Base-by-base conservation (phyloP, 441 rosid genomes). In the Arabidopsis hybrid region DNA sequence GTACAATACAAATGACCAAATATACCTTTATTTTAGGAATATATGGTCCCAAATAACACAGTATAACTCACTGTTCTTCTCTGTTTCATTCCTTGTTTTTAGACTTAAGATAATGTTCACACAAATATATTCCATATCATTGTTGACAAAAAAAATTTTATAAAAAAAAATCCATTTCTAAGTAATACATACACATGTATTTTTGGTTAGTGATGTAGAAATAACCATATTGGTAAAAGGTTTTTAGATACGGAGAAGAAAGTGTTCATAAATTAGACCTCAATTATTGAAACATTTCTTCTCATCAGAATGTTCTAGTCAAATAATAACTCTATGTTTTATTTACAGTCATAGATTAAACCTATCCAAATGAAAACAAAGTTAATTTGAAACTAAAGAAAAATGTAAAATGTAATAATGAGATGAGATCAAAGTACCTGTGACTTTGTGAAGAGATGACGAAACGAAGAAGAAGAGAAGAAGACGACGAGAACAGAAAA, bases 11-110 rank as follows among this genome's bases (percentile, higher is more conserved):
- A 8, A 43, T 68, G 65, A 61, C 59, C 31, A 69, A 42, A 42
- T 60, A 52, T 60, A 51, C 42, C 73, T 68, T 68, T 75, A 29
- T 52, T 59, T 59, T 42, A 11, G 73, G 68, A 60, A 67, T 67
- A 52, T 67, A 60, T 68, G 74, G 74, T 68, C 74, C 74, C 74
- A 45, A 68, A 0, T 0, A 67, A 34, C 58, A 68, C 64, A 52
- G 74, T 60, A 21, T 21, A 75, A 75, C 63, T 68, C 65, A 68
- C 74, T 75, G 70, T 69, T 75, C 51, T 60, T 60, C 16, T 61
- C 51, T 65, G 50, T 46, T 68, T 67, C 36, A 35, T 74, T 65
- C 72, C 29, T 65, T 58, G 4, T 49, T 65, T 56, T 39, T 36
- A 74, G 13, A 47, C 52, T 31, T 26, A 65, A 65, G 14, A 16